Evolutionary conservation across 495 filamentous ascomycete genomes (phyloP).

Genomic region (Penicillium tannophilum): DNA sequence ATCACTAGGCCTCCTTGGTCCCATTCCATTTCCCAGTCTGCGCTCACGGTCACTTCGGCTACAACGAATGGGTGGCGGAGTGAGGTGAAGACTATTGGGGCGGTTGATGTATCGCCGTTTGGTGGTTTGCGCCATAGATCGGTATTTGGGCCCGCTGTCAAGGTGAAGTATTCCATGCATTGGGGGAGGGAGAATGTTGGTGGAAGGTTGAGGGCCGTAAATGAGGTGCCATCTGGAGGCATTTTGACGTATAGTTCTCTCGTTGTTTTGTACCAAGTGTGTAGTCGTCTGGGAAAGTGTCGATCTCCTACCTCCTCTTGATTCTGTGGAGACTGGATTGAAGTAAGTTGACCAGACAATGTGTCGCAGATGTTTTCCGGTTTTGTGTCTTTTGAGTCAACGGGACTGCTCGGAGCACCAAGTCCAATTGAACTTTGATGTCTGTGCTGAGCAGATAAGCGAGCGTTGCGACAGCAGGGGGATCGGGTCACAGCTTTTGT

Average conservation of each 20-base stretch:
- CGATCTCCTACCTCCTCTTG: neutral
- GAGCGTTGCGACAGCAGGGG: slow-evolving; percentile 1
- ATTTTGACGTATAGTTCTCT: slow-evolving; percentile 23
- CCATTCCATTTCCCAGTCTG: slow-evolving; percentile 63
- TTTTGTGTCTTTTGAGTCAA: neutral
- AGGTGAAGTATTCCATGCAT: slow-evolving; percentile 60
- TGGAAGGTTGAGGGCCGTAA: slow-evolving; percentile 54
- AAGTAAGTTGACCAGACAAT: neutral
- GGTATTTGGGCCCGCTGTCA: slow-evolving; percentile 59
- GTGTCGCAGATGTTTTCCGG: neutral
- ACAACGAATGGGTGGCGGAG: slow-evolving; percentile 55
- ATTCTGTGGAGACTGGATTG: neutral
- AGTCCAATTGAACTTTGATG: slow-evolving; percentile 9
- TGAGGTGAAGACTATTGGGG: slow-evolving; percentile 59
- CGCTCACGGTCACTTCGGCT: slow-evolving; percentile 60
- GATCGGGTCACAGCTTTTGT: slow-evolving; percentile 18
- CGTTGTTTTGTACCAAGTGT: neutral
- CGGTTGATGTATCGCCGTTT: slow-evolving; percentile 56
- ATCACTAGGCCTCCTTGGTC: slow-evolving; percentile 74
- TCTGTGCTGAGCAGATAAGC: slow-evolving; percentile 14
- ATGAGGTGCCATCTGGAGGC: slow-evolving; percentile 54
- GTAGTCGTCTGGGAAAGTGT: neutral
- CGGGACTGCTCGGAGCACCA: neutral
- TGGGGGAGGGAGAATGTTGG: slow-evolving; percentile 47
- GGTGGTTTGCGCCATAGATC: slow-evolving; percentile 58